Evolutionary conservation across 2,329 filamentous ascomycete genomes (phyloP), one percentile per base, ranked within the genome.

Genomic region (Hypoxylon sp.): DNA sequence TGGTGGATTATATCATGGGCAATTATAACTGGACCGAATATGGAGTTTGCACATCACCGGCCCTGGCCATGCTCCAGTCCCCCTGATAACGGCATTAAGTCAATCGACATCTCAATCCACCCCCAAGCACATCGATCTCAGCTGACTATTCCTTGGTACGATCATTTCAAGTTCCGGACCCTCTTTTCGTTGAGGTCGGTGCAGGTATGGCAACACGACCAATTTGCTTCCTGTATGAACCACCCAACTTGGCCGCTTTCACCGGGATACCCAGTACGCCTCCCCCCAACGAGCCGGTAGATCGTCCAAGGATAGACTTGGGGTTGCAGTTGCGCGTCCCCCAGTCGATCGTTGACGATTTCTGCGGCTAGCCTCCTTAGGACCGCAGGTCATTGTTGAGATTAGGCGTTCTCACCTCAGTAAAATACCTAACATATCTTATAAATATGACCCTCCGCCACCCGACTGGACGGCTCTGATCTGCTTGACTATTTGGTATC

Each of bases 401-500:
- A 18, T 46, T n/a, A 28, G 36, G 48, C 54, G 30, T 50, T 51
- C 33, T 48, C 36, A 40, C 48, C 16, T 49, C 24, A 53, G 49
- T 38, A 58, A 14, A 49, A 9, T 24, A 16, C 48, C 38, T 61
- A 12, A 16, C 48, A 44, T 61, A 12, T 11, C 24, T 33, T 56
- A 65, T 68, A 68, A 52, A 58, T 61, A 62, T 28, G 20, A 20
- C 16, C 52, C 28, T 12, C 49, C 20, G 32, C 59, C 59, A 24
- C 55, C 62, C 20, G 20, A 16, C 16, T 63, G 4, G 32, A 49
- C 22, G 42, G 18, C 12, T 61, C 24, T 18, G 26, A 51, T 30
- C 40, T 26, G 6, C 36, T 50, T 30, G 4, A 18, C 44, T 20
- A 18, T 51, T 11, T 16, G 26, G 38, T 30, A 33, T 46, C n/a